Base-by-base conservation (phyloP, 495 filamentous ascomycete species). In the Aspergillus homomorphus region DNA sequence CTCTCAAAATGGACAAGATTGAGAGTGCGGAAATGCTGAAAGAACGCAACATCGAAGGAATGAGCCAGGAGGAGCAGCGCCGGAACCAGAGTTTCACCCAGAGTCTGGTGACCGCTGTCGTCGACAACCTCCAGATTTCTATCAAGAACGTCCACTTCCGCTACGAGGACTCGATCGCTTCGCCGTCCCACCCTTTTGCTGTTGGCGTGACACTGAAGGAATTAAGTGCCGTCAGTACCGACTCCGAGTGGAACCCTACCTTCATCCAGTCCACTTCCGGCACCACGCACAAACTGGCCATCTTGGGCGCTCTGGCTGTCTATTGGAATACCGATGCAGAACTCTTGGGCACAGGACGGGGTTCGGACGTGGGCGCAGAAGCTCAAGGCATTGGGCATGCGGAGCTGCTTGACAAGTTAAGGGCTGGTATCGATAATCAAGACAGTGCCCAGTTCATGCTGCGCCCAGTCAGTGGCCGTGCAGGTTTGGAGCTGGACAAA, bases 61-160 rank as follows among this genome's bases (percentile, higher is more conserved):
- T 97, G 82, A 94, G 87, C 66, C 83, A 84, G 63, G 94, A 98
- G 68, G 94, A 98, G 64, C 89, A 96, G 72, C 88, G 96, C 67
- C 92, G 92, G 68, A 96, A 88, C 66, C 93, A 97, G 75, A 96
- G 89, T 72, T 98, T 98, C 69, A 96, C 93, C 16, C 87, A 94
- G 63, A 97, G 91, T 70, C 73, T 98, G 57, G 85, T 92, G 33
- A 96, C 94, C 21, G 96, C 94, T 62, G 95, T 98, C 64, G 89
- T 98, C 61, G 93, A 98, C 77, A 98, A 98, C 68, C 81, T 98
- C 33, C 94, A 98, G 72, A 88, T 98, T 56, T 95, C 87, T 21
- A 87, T 98, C 69, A 98, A 96, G 80, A 97, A 97, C 68, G 95
- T 98, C 51, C 94, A 98, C 70, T 82, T 98, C 51, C 88, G 94